Evolutionary conservation across 2,329 filamentous ascomycete species (phyloP), one percentile per base, ranked within the genome.

Genomic region (Ilyonectria sp.): DNA sequence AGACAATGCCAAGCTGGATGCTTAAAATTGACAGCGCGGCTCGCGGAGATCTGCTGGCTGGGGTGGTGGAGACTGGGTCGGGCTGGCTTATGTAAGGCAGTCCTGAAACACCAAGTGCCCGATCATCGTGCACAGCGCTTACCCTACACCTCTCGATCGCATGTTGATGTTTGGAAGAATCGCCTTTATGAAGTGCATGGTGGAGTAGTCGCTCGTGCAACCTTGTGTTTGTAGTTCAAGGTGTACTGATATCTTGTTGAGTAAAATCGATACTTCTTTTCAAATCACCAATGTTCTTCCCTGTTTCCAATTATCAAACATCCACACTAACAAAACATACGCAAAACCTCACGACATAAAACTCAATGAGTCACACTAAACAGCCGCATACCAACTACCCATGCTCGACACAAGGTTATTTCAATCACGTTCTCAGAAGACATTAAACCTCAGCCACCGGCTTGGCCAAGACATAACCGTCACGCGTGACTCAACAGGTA

Each of bases 381-480:
- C 23, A n/a, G 23, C 17, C 21, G 31, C n/a, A n/a, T 26, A 13
- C 31, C 52, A 23, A 23, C 40, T 31, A 44, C n/a, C 35, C 60
- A 65, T 61, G 63, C 63, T 61, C 61, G 46, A 50, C 29, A 35
- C 57, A 65, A 65, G 63, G 57, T 65, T 61, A 65, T 65, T 46
- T 33, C 43, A 23, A n/a, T 44, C 31, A 15, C 53, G 15, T 21
- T 17, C 31, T 21, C 19, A 33, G 31, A 26, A 13, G 19, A 49
- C n/a, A 10, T 31, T 43, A 35, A 35, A 21, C 10, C 9, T 29
- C 26, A 19, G 31, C 49, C 52, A 40, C 49, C 57, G 58, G 53
- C 43, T 19, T 44, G 13, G 52, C 35, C 58, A 57, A 64, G 44
- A 23, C 47, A 23, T 19, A 21, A 26, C 7, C 13, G 11, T 35